Conservation (phyloP, 371 early-diverging fungal genomes). For the Cokeromyces recurvatus region DNA sequence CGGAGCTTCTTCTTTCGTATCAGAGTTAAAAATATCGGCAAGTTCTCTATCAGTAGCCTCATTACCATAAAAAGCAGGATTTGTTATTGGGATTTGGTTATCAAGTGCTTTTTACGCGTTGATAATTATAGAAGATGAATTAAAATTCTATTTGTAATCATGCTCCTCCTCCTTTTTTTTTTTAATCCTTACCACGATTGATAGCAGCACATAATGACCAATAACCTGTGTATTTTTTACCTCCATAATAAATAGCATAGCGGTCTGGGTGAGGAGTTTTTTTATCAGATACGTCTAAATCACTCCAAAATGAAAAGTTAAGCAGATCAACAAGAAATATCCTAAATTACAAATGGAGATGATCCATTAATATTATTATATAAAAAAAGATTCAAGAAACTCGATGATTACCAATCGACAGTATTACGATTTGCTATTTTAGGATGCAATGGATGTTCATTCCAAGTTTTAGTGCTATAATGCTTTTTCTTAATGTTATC, state of each 20-base stretch:
- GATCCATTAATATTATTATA: conserved; percentile 26
- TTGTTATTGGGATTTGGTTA: conserved; percentile 61
- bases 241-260: conserved; percentile 63
- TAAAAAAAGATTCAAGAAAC: neutral
- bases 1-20: conserved; percentile 60
- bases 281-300: conserved; percentile 47
- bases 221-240: conserved; percentile 72
- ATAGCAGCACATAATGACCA: conserved; percentile 84
- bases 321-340: conserved; percentile 82
- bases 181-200: conserved; percentile 54
- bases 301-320: conserved; percentile 91
- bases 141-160: no score
- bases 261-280: conserved; percentile 47
- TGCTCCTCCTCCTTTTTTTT: no score
- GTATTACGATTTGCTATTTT: conserved; percentile 50
- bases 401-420: conserved; percentile 67
- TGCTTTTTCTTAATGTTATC: conserved; percentile 55
- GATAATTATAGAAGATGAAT: no score
- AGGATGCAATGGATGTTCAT: conserved; percentile 69
- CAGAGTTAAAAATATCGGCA: conserved; percentile 58
- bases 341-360: conserved; percentile 49
- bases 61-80: conserved; percentile 45
- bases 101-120: conserved; percentile 39
- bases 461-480: conserved; percentile 74
- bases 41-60: conserved; percentile 42